Conservation (phyloP, 176 grass and related monocot species). For the Zizania latifolia region DNA sequence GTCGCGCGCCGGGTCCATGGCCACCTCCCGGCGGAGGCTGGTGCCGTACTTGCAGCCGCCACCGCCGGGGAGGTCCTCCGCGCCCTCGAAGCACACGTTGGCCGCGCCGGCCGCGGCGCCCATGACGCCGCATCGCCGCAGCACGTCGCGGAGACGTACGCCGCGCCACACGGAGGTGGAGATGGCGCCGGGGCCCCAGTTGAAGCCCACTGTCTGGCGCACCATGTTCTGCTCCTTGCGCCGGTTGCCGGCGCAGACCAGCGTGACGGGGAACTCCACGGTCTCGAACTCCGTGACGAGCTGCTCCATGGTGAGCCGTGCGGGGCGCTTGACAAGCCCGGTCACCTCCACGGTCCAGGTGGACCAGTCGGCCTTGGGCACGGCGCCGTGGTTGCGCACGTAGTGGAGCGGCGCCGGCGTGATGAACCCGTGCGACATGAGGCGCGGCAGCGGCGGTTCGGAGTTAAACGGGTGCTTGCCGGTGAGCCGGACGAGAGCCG, state of each 20-base stretch:
- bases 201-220: conserved; percentile 66
- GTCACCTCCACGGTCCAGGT: conserved; percentile 64
- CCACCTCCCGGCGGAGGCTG: conserved; percentile 49
- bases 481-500: conserved; percentile 63
- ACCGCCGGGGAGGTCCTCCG: conserved; percentile 65
- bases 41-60: conserved; percentile 63
- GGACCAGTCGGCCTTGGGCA: conserved; percentile 61
- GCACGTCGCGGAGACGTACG: conserved; percentile 56
- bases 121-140: conserved; percentile 54
- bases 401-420: conserved; percentile 59
- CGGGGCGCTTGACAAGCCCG: conserved; percentile 53
- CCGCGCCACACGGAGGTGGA: conserved; percentile 85
- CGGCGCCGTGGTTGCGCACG: conserved; percentile 68
- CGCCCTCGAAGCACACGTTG: conserved; percentile 77
- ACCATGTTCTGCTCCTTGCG: conserved; percentile 92
- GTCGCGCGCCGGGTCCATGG: conserved; percentile 61
- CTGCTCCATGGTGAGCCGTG: conserved; percentile 61
- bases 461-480: conserved; percentile 82
- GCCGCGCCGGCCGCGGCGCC: conserved; percentile 18
- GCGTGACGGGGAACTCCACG: conserved; percentile 57
- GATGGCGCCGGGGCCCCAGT: conserved; percentile 69
- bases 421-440: conserved; percentile 53
- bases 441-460: conserved; percentile 48
- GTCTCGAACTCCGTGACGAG: conserved; percentile 38
- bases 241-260: conserved; percentile 69